phyloP scores from a whole-genome alignment of 192 early-diverging fungal species.

The Coemansia aciculifera region DNA sequence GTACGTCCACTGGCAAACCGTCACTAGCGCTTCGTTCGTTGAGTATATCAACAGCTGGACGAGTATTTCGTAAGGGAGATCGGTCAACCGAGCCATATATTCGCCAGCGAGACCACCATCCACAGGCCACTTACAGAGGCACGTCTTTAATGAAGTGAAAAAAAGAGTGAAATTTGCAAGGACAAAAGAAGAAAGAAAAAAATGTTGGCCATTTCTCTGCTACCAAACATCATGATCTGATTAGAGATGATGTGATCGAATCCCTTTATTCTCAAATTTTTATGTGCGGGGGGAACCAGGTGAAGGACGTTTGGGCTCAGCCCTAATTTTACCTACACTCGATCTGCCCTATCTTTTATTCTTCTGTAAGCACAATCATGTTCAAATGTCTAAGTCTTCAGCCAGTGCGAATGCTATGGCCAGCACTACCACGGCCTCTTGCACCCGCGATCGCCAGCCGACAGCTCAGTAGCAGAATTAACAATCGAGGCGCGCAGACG shows the following conservation, averaged over 20 bases:
- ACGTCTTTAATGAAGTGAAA: background rate
- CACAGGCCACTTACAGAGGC: constrained; percentile 4
- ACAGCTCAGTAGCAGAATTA: background rate
- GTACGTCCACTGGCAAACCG: constrained; percentile 34
- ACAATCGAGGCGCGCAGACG: background rate
- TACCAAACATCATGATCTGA: background rate
- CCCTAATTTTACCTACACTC: background rate
- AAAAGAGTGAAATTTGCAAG: background rate
- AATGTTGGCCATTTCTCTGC: background rate
- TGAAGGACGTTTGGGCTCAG: background rate
- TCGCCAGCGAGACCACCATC: constrained; percentile 3
- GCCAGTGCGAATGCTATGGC: constrained; percentile 1
- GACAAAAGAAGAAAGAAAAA: background rate
- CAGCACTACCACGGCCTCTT: background rate
- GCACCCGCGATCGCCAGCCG: background rate
- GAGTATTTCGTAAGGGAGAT: constrained; percentile 46
- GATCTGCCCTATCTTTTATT: background rate
- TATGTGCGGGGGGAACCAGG: background rate
- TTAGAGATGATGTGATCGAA: background rate
- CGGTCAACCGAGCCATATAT: constrained; percentile 42
- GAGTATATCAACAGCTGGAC: constrained; percentile 25
- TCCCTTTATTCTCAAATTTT: background rate
- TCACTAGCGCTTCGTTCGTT: constrained; percentile 28
- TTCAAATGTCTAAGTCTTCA: background rate
- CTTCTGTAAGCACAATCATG: background rate